Base-by-base conservation (phyloP, 1,284 basidiomycete genomes). In the Chalciporus sp. region DNA sequence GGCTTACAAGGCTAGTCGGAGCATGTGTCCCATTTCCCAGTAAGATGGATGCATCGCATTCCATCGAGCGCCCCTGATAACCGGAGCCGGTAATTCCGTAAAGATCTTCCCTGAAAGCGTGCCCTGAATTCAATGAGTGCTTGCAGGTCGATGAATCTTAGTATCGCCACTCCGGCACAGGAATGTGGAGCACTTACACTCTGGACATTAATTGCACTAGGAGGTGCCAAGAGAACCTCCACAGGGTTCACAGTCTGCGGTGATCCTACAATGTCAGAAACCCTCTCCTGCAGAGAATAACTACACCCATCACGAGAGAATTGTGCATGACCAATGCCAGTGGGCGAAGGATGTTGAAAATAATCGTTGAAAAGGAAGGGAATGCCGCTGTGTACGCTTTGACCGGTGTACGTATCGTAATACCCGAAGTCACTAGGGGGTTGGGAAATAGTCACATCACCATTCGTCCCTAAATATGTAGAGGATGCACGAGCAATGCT, bases 241-340 rank as follows among this genome's bases (percentile, higher is more conserved):
- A 2, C 6, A 8, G 61, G 49, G 17, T 47, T 49, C 14, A 53
- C 49, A 4, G 20, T 41, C 42, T 65, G 46, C 10, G 5, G 46
- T 0, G 9, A 26, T 19, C 28, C 3, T 28, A 29, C 33, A 40
- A 20, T n/a, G 44, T 11, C 14, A 47, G 19, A 20, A 16, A 11
- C 39, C 17, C 44, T 58, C 61, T 57, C 42, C 8, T 31, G 29
- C 8, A 31, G 12, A 31, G 12, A 7, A 31, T 14, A 31, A 31
- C 3, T 31, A 9, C 4, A 4, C 29, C 8, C 29, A 9, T 31
- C 12, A 14, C 29, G 12, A 14, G 8, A 7, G 12, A 14, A 31
- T 23, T 6, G 23, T 6, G 8, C 10, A 10, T 31, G 3, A 9
- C 8, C 29, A 9, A 31, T 9, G 29, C 3, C 8, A 31, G 12